Evolutionary conservation across 768 basidiomycete species (phyloP), one percentile per base, ranked within the genome.

Genomic region (Hericium coralloides): DNA sequence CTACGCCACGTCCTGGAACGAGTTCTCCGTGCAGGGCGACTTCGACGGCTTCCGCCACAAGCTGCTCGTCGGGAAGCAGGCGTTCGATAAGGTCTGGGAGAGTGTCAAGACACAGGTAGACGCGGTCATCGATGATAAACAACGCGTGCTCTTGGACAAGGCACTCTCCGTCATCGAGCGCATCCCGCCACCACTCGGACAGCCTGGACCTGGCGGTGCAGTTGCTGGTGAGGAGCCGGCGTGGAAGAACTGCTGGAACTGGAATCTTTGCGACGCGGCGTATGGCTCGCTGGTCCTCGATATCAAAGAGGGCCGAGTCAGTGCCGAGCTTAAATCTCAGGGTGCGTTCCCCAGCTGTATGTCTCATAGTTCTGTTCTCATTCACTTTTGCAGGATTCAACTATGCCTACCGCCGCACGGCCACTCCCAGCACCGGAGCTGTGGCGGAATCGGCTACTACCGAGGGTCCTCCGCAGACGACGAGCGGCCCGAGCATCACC

Each of bases 231-330:
- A 99, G 69, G 94, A 98, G 64, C 84, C 87, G 3, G 85, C 91
- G 0, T 99, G 97, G 97, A 99, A 98, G 72, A 98, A 97, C 69
- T 93, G 92, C 68, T 98, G 95, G 95, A 93, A 97, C 68, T 97
- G 95, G 95, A 95, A 98, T 66, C 73, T 98, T 45, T 94, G 94
- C 61, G 97, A 99, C 64, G 95, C 95, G 6, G 90, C 93, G 2
- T 97, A 87, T 59, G 95, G 97, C 1, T 84, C 84, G 12, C 78
- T 99, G 37, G 75, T 97, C 1, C 74, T 99, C 48, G 93, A 97
- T 63, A 74, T 98, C 64, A 88, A 88, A 64, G 95, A 98, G 58
- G 94, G 95, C 7, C 78, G 95, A 51, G 83, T 99, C 49, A 94
- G 91, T 57, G 87, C 88, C 0, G 95, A 98, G 68, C 78, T 95